Percentiles rank a stretch among this genome's conserved stretches.
These are phyloP conservation scores for Linum lewisii DNA, from an alignment of 345 rosid genomes.

Conservation along the genomic window DNA sequence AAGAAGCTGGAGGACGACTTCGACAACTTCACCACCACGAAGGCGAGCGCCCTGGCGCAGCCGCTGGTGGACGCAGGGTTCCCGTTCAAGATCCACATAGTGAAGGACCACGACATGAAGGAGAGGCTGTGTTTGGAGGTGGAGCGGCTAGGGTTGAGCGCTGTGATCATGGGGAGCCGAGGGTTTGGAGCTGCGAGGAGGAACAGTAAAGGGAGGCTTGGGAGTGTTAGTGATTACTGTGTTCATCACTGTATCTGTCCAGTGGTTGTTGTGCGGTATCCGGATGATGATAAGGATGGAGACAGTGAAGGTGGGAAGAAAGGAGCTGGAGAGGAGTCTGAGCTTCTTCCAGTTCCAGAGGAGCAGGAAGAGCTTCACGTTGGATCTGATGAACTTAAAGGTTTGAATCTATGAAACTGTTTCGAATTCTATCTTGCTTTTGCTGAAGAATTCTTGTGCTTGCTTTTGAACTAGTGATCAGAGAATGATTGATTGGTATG, in stretches of 20 bases:
- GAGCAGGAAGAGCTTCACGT: background rate
- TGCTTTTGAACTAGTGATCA: background rate
- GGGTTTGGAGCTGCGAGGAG: conserved; percentile 23
- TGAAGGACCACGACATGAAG: conserved; percentile 28
- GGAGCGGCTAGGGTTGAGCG: conserved; percentile 23
- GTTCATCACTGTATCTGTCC: conserved; percentile 5
- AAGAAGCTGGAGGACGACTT: conserved; percentile 6
- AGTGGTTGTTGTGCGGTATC: background rate
- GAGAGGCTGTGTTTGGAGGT: conserved; percentile 29
- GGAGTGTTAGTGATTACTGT: conserved; percentile 7
- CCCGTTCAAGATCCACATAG: conserved; percentile 23
- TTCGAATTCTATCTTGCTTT: too few species aligned
- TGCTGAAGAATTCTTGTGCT: too few species aligned
- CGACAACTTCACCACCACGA: conserved; percentile 11
- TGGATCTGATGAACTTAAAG: background rate
- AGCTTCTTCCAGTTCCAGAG: background rate
- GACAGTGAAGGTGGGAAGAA: background rate
- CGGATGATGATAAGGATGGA: background rate
- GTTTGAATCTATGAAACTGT: background rate
- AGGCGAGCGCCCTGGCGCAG: conserved; percentile 16
- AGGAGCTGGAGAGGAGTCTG: background rate
- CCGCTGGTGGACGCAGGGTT: conserved; percentile 22
- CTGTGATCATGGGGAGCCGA: conserved; percentile 27
- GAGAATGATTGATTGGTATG: background rate
- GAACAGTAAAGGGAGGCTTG: conserved; percentile 6